These are phyloP conservation scores for Cutaneotrichosporon dermatis DNA, from an alignment of 1,284 basidiomycete species.

Conservation along the genomic window DNA sequence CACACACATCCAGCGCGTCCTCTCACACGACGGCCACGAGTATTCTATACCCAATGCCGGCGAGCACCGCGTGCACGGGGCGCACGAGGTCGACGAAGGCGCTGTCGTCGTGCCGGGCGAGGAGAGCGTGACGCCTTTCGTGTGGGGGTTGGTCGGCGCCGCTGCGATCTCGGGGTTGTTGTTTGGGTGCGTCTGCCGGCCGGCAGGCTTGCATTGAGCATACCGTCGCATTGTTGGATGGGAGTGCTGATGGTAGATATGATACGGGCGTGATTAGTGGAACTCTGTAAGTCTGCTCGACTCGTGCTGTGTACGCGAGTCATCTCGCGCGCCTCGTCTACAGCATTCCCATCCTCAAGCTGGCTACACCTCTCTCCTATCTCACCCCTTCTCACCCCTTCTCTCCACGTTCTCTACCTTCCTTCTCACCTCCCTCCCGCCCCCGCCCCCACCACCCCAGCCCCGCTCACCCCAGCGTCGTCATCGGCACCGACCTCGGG, in stretches of 20 bases:
- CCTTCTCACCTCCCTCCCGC: no score
- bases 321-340: no score
- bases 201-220: no score
- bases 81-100: constrained; percentile 26
- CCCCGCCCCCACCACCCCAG: no score
- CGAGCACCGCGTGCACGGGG: no score
- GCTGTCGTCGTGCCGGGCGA: constrained; percentile 27
- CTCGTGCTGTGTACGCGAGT: no score
- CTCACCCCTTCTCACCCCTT: no score
- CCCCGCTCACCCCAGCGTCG: constrained; percentile 48
- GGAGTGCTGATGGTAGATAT: constrained; percentile 50
- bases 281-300: constrained; percentile 19
- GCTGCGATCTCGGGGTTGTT: constrained; percentile 64
- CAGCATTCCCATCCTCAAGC: neutral
- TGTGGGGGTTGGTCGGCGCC: constrained; percentile 31
- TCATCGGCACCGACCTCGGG: constrained; percentile 65
- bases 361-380: neutral
- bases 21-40: neutral
- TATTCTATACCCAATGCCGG: no score
- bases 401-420: no score
- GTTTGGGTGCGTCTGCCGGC: constrained; percentile 55
- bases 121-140: constrained; percentile 31
- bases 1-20: neutral
- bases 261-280: constrained; percentile 74
- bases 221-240: no score